Conservation (phyloP, 331 rosid species). For the Quercus phellos region DNA sequence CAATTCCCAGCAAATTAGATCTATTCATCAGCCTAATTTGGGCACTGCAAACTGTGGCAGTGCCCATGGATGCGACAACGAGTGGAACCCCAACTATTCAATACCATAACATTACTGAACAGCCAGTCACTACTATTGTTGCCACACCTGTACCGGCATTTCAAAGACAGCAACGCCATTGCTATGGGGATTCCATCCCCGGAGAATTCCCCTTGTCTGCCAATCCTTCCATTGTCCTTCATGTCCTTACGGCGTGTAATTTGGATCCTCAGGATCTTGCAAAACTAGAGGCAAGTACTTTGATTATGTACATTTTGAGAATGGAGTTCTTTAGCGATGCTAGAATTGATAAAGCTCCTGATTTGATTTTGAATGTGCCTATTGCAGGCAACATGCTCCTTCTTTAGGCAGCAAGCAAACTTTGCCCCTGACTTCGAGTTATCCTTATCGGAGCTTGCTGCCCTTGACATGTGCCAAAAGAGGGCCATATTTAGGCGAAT, state of each 20-base stretch:
- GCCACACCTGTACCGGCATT: constrained; percentile 53
- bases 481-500: constrained; percentile 84
- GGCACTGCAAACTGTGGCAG: constrained; percentile 80
- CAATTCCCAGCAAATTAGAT: constrained; percentile 62
- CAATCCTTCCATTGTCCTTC: constrained; percentile 88
- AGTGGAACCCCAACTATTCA: constrained; percentile 85
- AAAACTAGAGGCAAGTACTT: constrained; percentile 81
- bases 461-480: constrained; percentile 83
- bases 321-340: constrained; percentile 7
- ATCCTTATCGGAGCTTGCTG: constrained; percentile 87
- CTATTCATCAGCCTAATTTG: constrained; percentile 52
- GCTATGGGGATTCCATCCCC: constrained; percentile 76
- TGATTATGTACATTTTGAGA: constrained; percentile 20
- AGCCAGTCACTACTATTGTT: constrained; percentile 66
- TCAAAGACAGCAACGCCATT: constrained; percentile 77
- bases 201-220: constrained; percentile 98
- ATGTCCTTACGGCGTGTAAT: constrained; percentile 77
- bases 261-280: constrained; percentile 97
- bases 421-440: constrained; percentile 71
- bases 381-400: constrained; percentile 94
- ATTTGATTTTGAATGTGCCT: constrained; percentile 33
- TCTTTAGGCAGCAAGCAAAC: constrained; percentile 85
- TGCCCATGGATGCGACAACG: constrained; percentile 98
- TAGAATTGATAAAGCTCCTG: constrained; percentile 36
- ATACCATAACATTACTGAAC: constrained; percentile 88